Evolutionary conservation across 148 eudicot genomes (phyloP), one percentile per base, ranked within the genome.

Genomic region (Rhododendron kiyosumense): DNA sequence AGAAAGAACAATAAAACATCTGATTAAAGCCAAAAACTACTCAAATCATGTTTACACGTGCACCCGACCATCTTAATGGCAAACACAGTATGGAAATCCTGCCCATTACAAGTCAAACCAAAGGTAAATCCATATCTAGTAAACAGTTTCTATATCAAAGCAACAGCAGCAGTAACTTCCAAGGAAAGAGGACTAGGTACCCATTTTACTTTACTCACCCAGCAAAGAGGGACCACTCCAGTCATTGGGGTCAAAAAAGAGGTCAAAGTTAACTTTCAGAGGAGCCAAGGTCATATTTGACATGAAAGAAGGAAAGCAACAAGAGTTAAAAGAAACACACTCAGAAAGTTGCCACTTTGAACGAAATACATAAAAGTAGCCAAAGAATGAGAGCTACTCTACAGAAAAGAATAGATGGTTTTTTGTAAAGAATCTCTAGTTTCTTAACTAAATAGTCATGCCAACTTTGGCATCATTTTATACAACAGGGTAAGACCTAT

Each of bases 301-400:
- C 63, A 43, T 14, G 41, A 71, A 84, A 45, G 67, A 59, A 43
- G 61, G 83, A 51, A 78, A 43, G 81, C 49, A 85, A 83, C 51
- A 69, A 82, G 30, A 45, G 78, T 41, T n/a, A 57, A 85, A 85
- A 79, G 63, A 75, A 84, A 46, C 38, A 76, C 54, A 32, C 51
- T n/a, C 32, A 38, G 52, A 61, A 78, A 54, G 74, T 34, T 48
- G 59, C 85, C 84, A 76, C 52, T 82, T 73, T 28, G 63, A 86
- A 54, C 46, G 81, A 78, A 82, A 80, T 87, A 83, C 51, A 73
- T 65, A 84, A 81, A 78, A 78, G 87, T 85, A 85, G 85, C 85
- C 89, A 91, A 91, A 92, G 88, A 92, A 91, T 92, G 91, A 78
- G 83, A 78, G 52, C 54, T 83, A 84, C 79, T 48, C 86, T 73